These are phyloP conservation scores for Saccharomyces pastorianus DNA, from an alignment of 1,139 yeast species.

Conservation along the genomic window DNA sequence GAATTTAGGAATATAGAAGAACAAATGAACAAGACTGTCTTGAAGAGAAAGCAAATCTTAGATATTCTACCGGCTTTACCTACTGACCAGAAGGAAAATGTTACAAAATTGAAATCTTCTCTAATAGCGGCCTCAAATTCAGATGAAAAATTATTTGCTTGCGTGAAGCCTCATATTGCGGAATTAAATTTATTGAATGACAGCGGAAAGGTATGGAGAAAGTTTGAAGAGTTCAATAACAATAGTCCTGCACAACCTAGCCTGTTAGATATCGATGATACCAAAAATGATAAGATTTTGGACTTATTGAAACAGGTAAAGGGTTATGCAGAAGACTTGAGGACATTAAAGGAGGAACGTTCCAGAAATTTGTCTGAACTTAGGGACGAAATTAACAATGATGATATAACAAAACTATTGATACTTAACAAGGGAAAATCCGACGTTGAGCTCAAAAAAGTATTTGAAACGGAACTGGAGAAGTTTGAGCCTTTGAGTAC, in stretches of 20 bases:
- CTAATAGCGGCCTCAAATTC: constrained; percentile 61
- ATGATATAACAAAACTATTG: constrained; percentile 75
- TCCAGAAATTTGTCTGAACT: constrained; percentile 52
- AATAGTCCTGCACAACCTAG: constrained; percentile 34
- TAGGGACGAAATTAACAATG: constrained; percentile 65
- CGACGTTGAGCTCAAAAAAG: constrained; percentile 50
- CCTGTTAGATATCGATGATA: constrained; percentile 57
- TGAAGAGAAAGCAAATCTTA: constrained; percentile 39
- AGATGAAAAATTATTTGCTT: constrained; percentile 50
- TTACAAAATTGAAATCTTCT: constrained; percentile 34
- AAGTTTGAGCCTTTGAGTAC: constrained; percentile 67
- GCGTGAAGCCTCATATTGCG: constrained; percentile 33
- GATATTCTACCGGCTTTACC: constrained; percentile 19
- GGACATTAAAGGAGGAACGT: constrained; percentile 52
- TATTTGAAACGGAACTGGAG: constrained; percentile 66
- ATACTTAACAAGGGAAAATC: constrained; percentile 56
- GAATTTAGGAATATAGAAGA: constrained; percentile 23
- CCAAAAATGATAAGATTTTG: constrained; percentile 30
- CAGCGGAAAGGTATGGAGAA: constrained; percentile 29
- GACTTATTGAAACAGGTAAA: constrained; percentile 33
- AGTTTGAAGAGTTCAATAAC: constrained; percentile 22
- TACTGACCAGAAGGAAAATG: constrained; percentile 24
- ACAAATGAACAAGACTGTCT: constrained; percentile 23
- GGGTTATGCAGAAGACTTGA: constrained; percentile 42
- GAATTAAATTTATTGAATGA: constrained; percentile 34